Percentiles rank a stretch among this genome's conserved stretches.
These are phyloP conservation scores for Juglanconis oblonga DNA, from an alignment of 2,329 filamentous ascomycete genomes.

Conservation along the genomic window DNA sequence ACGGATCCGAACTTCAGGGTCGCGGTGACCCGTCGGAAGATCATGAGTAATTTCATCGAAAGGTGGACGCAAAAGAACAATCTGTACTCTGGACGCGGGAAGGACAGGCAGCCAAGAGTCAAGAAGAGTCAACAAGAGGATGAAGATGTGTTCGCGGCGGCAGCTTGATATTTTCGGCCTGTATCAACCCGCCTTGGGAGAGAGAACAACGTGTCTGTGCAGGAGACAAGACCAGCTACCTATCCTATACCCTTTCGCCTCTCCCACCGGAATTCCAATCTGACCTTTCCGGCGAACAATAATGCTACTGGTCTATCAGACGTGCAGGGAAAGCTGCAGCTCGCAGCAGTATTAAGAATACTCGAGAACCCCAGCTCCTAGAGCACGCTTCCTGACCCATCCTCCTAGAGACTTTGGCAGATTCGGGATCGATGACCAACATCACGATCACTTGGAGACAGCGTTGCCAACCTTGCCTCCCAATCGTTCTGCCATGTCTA, in stretches of 20 bases:
- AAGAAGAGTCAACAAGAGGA: neutral
- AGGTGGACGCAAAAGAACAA: neutral
- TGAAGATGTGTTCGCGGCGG: neutral
- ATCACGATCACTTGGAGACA: no score
- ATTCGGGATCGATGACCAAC: no score
- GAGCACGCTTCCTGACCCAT: neutral
- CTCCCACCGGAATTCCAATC: neutral
- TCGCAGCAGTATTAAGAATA: neutral
- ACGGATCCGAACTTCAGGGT: conserved; percentile 3
- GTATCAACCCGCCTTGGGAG: neutral
- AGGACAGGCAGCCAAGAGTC: neutral
- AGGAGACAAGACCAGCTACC: neutral
- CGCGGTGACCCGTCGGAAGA: conserved; percentile 6
- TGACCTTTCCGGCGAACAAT: neutral
- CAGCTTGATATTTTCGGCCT: neutral
- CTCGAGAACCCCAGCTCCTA: neutral
- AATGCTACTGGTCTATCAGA: neutral
- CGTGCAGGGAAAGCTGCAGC: no score
- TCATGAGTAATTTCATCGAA: conserved; percentile 7
- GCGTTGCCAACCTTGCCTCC: no score
- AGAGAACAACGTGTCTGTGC: conserved; percentile 2
- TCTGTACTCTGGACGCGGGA: neutral
- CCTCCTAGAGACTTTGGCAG: neutral
- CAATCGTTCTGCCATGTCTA: neutral
- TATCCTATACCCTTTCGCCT: neutral